Evolutionary conservation across 1,284 basidiomycete genomes (phyloP).

Genomic region (Leucocoprinus gongylophorus): DNA sequence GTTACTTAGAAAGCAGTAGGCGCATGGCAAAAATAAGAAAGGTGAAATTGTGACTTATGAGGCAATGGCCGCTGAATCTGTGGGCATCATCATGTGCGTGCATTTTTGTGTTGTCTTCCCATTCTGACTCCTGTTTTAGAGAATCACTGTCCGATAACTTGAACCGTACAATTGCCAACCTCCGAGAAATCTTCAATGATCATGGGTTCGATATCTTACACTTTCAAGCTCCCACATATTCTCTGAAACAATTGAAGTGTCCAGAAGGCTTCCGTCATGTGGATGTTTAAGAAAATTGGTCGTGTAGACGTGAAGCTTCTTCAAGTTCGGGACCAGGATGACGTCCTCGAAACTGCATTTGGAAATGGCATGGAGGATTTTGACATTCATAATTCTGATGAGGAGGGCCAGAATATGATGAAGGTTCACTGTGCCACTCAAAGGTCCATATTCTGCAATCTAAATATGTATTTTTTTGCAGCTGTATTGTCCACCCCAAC

Average conservation of each 20-base stretch:
- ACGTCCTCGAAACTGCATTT: conserved; percentile 19
- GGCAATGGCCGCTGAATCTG: conserved; percentile 60
- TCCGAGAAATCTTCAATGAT: conserved; percentile 54
- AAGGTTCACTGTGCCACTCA: conserved; percentile 15
- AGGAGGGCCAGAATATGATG: conserved; percentile 10
- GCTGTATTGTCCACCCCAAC: conserved; percentile 50
- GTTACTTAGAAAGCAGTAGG: conserved; percentile 30
- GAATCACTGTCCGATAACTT: conserved; percentile 74
- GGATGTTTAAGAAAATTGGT: conserved; percentile 70
- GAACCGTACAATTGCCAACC: conserved; percentile 59
- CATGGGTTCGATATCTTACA: conserved; percentile 40
- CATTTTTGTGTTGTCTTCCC: background rate
- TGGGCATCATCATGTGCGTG: conserved; percentile 72
- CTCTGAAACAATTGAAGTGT: conserved; percentile 37
- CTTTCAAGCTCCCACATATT: background rate
- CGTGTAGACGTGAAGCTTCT: conserved; percentile 46
- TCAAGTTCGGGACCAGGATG: background rate
- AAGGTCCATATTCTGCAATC: background rate
- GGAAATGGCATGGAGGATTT: conserved; percentile 40
- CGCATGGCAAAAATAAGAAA: conserved; percentile 42
- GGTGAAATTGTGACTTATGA: conserved; percentile 60
- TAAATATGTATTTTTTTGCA: conserved; percentile 21
- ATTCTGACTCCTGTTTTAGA: conserved; percentile 32
- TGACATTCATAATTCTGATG: conserved; percentile 54
- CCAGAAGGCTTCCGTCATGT: conserved; percentile 66